Conservation (phyloP, 129 eudicot species). For the Tanacetum coccineum region DNA sequence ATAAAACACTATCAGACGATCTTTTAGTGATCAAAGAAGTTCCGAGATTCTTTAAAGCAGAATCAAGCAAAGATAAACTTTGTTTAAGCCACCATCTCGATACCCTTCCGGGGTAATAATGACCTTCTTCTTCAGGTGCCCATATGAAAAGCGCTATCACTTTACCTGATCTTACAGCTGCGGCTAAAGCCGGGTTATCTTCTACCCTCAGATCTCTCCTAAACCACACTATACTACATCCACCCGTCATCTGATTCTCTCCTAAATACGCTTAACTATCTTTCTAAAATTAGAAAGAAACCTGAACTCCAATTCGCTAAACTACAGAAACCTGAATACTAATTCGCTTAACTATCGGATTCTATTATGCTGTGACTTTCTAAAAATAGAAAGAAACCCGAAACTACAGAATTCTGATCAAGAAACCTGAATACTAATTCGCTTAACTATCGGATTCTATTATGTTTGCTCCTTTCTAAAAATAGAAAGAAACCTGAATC, state of each 20-base stretch:
- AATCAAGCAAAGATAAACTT: slow-evolving; percentile 72
- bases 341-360: background rate
- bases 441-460: background rate
- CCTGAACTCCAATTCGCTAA: background rate
- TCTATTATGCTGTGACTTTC: too few relatives aligned
- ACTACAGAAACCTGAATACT: background rate
- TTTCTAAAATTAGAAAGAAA: background rate
- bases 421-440: background rate
- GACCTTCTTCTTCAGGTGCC: slow-evolving; percentile 99
- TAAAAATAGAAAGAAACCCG: background rate
- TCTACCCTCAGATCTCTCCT: slow-evolving; percentile 97
- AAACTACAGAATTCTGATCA: background rate
- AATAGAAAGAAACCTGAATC: background rate
- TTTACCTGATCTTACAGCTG: slow-evolving; percentile 87
- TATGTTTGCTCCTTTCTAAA: background rate
- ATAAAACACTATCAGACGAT: slow-evolving; percentile 78
- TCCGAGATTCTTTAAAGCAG: slow-evolving; percentile 76
- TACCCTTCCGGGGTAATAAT: slow-evolving; percentile 87
- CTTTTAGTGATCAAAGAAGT: slow-evolving; percentile 74
- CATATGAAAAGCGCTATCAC: slow-evolving; percentile 74
- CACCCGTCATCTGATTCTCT: slow-evolving; percentile 31
- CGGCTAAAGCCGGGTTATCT: slow-evolving; percentile 93
- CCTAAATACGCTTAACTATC: background rate
- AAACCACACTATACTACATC: slow-evolving; percentile 95
- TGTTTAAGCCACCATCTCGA: slow-evolving; percentile 99